Percentiles rank a stretch among this genome's conserved stretches.
These are phyloP conservation scores for Pythium phragmiticola DNA, from an alignment of 352 stramenopile genomes.

Conservation along the genomic window DNA sequence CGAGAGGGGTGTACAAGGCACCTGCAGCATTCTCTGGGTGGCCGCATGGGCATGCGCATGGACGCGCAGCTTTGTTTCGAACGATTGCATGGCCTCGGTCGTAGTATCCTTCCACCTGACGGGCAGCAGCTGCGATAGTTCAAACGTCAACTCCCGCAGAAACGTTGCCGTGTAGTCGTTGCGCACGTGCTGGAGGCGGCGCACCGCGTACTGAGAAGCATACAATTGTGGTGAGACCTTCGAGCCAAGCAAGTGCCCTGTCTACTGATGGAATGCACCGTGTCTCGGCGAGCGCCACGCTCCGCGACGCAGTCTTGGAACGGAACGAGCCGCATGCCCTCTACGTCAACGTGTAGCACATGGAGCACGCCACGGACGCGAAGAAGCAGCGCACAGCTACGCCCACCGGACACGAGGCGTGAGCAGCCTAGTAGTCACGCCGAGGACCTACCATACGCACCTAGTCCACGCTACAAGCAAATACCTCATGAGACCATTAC, in stretches of 20 bases:
- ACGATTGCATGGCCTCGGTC: not conserved
- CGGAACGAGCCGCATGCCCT: constrained; percentile 20
- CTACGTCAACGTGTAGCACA: constrained; percentile 24
- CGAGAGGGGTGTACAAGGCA: not conserved
- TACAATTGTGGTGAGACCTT: not conserved
- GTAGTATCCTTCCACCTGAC: constrained; percentile 29
- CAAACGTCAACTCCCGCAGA: constrained; percentile 33
- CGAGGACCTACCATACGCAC: not conserved
- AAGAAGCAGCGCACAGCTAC: constrained; percentile 32
- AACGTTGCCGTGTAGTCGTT: constrained; percentile 20
- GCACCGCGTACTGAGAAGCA: constrained; percentile 40
- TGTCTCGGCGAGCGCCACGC: constrained; percentile 6
- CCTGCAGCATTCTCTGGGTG: constrained; percentile 18
- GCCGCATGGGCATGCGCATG: not conserved
- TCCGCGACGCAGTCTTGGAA: constrained; percentile 20
- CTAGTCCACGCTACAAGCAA: constrained; percentile 33
- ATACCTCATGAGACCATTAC: not conserved
- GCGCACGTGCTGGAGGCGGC: constrained; percentile 36
- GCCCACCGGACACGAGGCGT: not conserved
- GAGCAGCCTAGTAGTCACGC: not conserved
- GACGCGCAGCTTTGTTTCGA: not conserved
- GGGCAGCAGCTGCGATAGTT: constrained; percentile 40
- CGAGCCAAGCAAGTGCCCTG: not conserved
- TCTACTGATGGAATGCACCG: constrained; percentile 8
- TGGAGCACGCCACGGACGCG: constrained; percentile 26